Base-by-base conservation (phyloP, 176 grass and related monocot species). In the Ampelocalamus luodianensis region DNA sequence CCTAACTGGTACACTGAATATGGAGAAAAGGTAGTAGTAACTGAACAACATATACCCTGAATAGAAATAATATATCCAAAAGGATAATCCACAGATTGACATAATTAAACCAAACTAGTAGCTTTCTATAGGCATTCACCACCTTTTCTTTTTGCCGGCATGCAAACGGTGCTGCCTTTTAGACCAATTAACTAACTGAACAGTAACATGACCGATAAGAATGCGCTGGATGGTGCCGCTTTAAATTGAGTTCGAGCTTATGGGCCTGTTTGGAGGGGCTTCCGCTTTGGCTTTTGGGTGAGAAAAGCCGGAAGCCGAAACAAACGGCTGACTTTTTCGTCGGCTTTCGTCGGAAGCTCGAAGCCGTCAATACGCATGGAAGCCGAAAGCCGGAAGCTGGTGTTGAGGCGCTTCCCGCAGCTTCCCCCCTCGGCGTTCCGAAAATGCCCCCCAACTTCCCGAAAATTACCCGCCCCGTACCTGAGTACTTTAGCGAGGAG, bases 111-210 rank as follows among this genome's bases (percentile, higher is more conserved):
- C 49, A 65, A 72, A 29, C 29, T 29, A 29, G 29, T 29, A 42
- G 11, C 58, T 80, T 74, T 44, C 17, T 26, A 37, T 74, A 26
- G 36, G 29, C 61, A 13, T 61, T 11, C 48, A 76, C 56, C 18
- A 2, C 11, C 20, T 44, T 34, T 56, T 66, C 5, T 46, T 74
- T 80, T 34, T 18, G 75, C 59, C 45, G 59, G 79, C 87, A 79
- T 40, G 26, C 38, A 73, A 71, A 40, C 64, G 32, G 0, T 27
- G n/a, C 20, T 43, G 17, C 51, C 17, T 23, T 56, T 84, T 48
- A 48, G 68, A 73, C 59, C 46, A 65, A 73, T 58, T 39, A 67
- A 55, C 20, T 66, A 66, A 65, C 66, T 83, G 4, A 72, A 70
- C 6, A 71, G 18, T 54, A 68, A 39, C 65, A 79, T 55, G 80